These are phyloP conservation scores for Penicillium manginii DNA, from an alignment of 495 filamentous ascomycete species.

Conservation along the genomic window DNA sequence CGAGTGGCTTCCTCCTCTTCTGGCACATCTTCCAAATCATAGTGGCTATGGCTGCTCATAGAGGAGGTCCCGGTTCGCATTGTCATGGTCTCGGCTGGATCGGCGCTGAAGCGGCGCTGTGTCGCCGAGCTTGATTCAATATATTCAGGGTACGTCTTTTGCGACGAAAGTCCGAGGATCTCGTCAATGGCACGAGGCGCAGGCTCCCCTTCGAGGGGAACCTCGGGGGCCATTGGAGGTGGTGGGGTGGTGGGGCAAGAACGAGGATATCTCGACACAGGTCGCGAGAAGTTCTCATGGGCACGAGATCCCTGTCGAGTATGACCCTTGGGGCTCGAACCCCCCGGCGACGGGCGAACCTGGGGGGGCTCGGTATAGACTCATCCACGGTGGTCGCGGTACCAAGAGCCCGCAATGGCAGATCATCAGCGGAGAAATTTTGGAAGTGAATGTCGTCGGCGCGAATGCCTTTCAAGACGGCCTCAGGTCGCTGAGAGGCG, in stretches of 20 bases:
- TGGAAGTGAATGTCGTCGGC: constrained; percentile 67
- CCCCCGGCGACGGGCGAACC: constrained; percentile 24
- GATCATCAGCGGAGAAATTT: constrained; percentile 61
- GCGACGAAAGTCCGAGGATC: constrained; percentile 40
- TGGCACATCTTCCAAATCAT: constrained; percentile 67
- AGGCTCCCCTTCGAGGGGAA: constrained; percentile 42
- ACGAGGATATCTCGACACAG: constrained; percentile 41
- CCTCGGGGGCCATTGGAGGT: constrained; percentile 34
- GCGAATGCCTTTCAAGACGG: constrained; percentile 63
- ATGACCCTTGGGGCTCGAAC: constrained; percentile 20
- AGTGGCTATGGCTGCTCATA: constrained; percentile 43
- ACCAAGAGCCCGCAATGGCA: constrained; percentile 24
- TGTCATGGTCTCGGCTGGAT: constrained; percentile 51
- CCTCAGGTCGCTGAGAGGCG: constrained; percentile 65
- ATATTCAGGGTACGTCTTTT: constrained; percentile 38
- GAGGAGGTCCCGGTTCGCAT: constrained; percentile 43
- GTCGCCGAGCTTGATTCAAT: constrained; percentile 31
- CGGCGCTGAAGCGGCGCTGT: constrained; percentile 29
- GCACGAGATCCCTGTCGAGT: constrained; percentile 38
- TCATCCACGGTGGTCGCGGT: constrained; percentile 32
- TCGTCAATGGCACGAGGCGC: constrained; percentile 50
- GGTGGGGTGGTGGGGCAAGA: constrained; percentile 34
- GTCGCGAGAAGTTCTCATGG: constrained; percentile 56
- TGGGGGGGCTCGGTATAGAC: constrained; percentile 23
- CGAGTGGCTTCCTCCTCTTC: constrained; percentile 66